Conservation (phyloP, 257 asterid species). For the Fraxinus quadrangulata region DNA sequence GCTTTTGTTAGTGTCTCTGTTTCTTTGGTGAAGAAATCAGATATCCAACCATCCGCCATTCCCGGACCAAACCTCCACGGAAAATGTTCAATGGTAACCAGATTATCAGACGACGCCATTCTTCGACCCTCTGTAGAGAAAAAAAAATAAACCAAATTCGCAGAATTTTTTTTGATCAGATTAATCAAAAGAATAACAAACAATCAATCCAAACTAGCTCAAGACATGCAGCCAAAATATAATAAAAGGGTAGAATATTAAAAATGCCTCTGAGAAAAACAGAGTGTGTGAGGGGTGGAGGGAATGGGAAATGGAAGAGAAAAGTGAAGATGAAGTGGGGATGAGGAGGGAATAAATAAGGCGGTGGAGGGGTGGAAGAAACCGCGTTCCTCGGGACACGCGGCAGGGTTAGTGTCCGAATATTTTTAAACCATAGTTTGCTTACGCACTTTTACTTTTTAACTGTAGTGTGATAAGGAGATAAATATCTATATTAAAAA, state of each 20-base stretch:
- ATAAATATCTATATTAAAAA: not conserved
- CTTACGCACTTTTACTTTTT: too few relatives aligned
- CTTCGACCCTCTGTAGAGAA: not conserved
- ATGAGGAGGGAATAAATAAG: slow-evolving; percentile 3
- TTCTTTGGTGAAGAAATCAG: slow-evolving; percentile 5
- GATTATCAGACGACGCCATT: slow-evolving; percentile 23
- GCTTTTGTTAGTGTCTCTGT: slow-evolving; percentile 19
- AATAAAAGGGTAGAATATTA: not conserved
- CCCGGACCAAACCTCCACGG: slow-evolving; percentile 7
- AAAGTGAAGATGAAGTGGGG: not conserved
- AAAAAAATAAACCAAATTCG: not conserved
- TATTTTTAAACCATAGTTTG: not conserved
- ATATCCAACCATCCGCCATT: slow-evolving; percentile 10
- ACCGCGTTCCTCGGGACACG: slow-evolving; percentile 29
- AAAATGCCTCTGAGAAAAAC: not conserved
- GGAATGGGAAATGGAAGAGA: not conserved
- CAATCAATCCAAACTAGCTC: not conserved
- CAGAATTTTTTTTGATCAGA: not conserved
- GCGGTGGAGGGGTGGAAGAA: slow-evolving; percentile 12
- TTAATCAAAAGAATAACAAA: not conserved
- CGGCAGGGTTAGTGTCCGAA: not conserved
- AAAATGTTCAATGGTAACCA: not conserved
- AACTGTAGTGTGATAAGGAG: not conserved
- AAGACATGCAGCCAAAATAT: not conserved
- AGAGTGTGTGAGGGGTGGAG: not conserved